phyloP scores from a whole-genome alignment of 2,329 filamentous ascomycete species.

The Monilinia fructigena region DNA sequence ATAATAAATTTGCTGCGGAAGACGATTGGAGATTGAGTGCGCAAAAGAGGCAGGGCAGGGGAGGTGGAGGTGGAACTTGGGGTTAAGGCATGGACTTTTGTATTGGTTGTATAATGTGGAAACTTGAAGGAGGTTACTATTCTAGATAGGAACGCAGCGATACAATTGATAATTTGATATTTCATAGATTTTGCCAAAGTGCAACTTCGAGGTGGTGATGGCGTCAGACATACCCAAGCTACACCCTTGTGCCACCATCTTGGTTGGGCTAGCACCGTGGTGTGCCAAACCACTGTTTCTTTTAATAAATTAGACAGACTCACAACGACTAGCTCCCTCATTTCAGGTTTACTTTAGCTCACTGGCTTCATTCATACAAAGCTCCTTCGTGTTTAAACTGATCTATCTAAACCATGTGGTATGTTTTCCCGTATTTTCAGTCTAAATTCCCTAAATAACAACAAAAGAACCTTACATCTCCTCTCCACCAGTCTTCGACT shows the following conservation, averaged over 20 bases:
- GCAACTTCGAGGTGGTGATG: too few species aligned
- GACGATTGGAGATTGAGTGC: conserved; percentile 94
- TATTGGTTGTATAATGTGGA: conserved; percentile 4
- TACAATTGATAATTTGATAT: conserved; percentile 13
- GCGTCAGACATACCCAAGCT: not conserved
- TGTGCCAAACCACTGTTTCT: too few species aligned
- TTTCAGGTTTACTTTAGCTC: not conserved
- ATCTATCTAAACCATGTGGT: too few species aligned
- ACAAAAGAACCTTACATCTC: conserved; percentile 4
- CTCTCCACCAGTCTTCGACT: conserved; percentile 27
- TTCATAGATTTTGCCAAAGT: not conserved
- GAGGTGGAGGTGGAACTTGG: conserved; percentile 92
- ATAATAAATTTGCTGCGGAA: conserved; percentile 87
- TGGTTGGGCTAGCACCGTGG: not conserved
- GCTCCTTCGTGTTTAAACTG: not conserved
- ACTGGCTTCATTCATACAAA: not conserved
- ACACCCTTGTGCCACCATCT: not conserved
- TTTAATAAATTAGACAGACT: not conserved
- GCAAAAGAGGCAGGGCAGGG: conserved; percentile 79
- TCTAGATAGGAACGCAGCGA: not conserved
- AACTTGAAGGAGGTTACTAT: not conserved
- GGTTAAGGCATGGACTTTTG: conserved; percentile 49
- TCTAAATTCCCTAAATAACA: too few species aligned
- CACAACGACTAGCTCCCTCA: not conserved
- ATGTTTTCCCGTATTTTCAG: too few species aligned